phyloP scores from a whole-genome alignment of 2,329 filamentous ascomycete species.

The Trichocomaceae sp. region DNA sequence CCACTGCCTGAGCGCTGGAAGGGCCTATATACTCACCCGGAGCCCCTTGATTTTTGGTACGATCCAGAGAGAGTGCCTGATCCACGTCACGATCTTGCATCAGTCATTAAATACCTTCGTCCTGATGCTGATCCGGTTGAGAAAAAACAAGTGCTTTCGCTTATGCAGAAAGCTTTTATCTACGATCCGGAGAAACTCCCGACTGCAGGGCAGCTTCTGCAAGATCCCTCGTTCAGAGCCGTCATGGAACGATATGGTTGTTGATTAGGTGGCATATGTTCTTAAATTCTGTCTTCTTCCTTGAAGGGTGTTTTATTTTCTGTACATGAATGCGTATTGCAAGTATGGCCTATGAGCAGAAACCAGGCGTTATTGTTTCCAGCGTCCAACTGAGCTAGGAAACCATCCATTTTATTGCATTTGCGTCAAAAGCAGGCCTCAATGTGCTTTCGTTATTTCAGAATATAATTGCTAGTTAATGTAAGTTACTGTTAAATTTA shows the following conservation, averaged over 20 bases:
- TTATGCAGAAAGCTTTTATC: conserved; percentile 22
- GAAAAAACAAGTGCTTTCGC: conserved; percentile 17
- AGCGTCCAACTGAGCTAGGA: too few relatives aligned
- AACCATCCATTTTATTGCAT: too few relatives aligned
- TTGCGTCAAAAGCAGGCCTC: too few relatives aligned
- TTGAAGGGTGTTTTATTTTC: too few relatives aligned
- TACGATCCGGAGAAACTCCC: conserved; percentile 21
- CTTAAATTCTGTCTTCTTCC: background rate
- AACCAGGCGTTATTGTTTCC: background rate
- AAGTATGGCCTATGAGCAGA: too few relatives aligned
- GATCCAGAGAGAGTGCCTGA: conserved; percentile 17
- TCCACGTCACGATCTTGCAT: background rate
- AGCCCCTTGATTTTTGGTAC: conserved; percentile 23
- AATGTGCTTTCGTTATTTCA: too few relatives aligned
- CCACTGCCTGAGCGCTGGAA: conserved; percentile 23
- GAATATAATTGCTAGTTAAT: too few relatives aligned
- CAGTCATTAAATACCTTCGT: background rate
- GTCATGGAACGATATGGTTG: conserved; percentile 24
- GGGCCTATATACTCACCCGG: conserved; percentile 15
- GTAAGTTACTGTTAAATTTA: too few relatives aligned
- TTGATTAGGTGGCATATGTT: too few relatives aligned
- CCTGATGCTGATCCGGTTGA: conserved; percentile 19
- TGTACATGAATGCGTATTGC: too few relatives aligned
- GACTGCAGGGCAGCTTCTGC: conserved; percentile 23
- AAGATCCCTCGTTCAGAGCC: conserved; percentile 23